Base-by-base conservation (phyloP, 768 basidiomycete genomes). In the Suillus spraguei region DNA sequence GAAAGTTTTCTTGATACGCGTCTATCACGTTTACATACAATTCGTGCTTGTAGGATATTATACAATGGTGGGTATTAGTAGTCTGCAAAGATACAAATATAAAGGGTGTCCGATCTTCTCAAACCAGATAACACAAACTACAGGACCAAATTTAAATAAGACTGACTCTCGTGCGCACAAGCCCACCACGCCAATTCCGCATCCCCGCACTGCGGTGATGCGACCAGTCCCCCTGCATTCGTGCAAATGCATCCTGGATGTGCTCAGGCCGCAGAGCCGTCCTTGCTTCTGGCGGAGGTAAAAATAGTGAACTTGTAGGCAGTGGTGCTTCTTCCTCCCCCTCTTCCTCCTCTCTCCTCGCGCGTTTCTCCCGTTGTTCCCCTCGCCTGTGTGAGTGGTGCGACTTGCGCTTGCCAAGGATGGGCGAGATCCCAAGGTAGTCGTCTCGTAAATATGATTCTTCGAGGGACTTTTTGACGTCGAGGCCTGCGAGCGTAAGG, bases 141-240 rank as follows among this genome's bases (percentile, higher is more conserved):
- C 36, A 24, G 4, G 36, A 55, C 35, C 35, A 33, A 42, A 35
- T 47, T 78, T 75, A 94, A 62, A 94, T 94, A 68, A 95, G 84
- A 69, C 84, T 91, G 75, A 94, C 86, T 62, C 85, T 83, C 22
- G 92, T 91, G 73, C 94, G 83, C 38, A 91, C 81, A 42, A 96
- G 80, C 0, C 95, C 95, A 5, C 93, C 93, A 59, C 93, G 82
- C 90, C 92, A 97, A 72, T 96, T 94, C 65, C 87, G 82, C 87
- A 95, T 91, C 1, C 94, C 94, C 2, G 92, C 92, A 28, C 89
- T 89, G 58, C 94, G 87, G 46, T 83, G 81, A 69, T 93, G 90
- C 3, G 88, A 81, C 87, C 92, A 92, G 65, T 95, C 89, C 6
- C 87, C 82, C 74, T 96, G 94, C 90, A 97, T 95, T 64, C 93